Evolutionary conservation across 2,329 filamentous ascomycete genomes (phyloP).

Genomic region (Aspergillus eucalypticola): DNA sequence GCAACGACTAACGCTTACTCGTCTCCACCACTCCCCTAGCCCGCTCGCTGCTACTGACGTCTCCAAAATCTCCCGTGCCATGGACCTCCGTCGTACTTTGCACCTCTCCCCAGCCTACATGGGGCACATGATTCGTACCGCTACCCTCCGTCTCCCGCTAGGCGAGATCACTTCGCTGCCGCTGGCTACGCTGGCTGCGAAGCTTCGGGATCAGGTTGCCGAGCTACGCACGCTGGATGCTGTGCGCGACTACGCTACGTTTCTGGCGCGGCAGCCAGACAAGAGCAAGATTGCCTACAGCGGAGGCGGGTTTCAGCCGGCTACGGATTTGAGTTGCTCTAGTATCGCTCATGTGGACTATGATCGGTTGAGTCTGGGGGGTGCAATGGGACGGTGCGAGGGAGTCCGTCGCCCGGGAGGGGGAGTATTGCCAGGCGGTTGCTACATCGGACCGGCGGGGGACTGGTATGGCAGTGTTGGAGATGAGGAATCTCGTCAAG

Average conservation of each 20-base stretch:
- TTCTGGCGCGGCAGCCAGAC: slow-evolving; percentile 16
- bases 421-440: slow-evolving; percentile 13
- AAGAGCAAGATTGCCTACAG: slow-evolving; percentile 20
- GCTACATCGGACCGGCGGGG: slow-evolving; percentile 15
- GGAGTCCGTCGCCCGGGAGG: slow-evolving; percentile 11
- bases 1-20: slow-evolving; percentile 16
- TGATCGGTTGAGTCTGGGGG: slow-evolving; percentile 11
- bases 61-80: slow-evolving; percentile 20
- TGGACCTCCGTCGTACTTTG: slow-evolving; percentile 22
- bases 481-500: not conserved
- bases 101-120: slow-evolving; percentile 19
- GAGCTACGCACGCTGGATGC: slow-evolving; percentile 9
- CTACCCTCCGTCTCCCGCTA: slow-evolving; percentile 12
- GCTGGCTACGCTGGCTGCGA: slow-evolving; percentile 4
- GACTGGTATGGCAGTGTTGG: not conserved
- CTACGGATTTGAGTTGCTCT: slow-evolving; percentile 17
- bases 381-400: not conserved
- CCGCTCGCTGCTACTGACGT: not conserved
- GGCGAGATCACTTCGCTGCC: slow-evolving; percentile 5
- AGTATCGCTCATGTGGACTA: slow-evolving; percentile 17
- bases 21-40: not conserved
- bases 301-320: slow-evolving; percentile 13
- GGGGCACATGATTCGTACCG: slow-evolving; percentile 24
- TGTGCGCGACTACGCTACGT: slow-evolving; percentile 21
- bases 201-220: not conserved